Evolutionary conservation across 2,329 filamentous ascomycete species (phyloP).

Genomic region (Ophiocordyceps sinensis): DNA sequence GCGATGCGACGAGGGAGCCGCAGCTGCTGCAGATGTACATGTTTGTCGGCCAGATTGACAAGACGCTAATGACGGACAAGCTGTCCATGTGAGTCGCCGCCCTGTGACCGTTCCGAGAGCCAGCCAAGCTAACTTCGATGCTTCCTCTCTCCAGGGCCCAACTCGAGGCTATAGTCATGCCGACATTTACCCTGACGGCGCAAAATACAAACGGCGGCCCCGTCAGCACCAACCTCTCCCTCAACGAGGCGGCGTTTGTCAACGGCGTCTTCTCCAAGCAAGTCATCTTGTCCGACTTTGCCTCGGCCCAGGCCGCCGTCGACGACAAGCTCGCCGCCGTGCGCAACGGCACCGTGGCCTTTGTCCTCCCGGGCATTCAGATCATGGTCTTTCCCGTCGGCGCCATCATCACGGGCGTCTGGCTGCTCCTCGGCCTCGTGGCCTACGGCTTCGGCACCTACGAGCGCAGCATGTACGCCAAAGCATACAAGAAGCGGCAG

Average conservation of each 20-base stretch:
- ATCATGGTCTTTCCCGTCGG: slow-evolving; percentile 58
- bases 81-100: slow-evolving; percentile 43
- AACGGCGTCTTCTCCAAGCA: slow-evolving; percentile 53
- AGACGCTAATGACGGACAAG: slow-evolving; percentile 33
- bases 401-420: slow-evolving; percentile 48
- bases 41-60: slow-evolving; percentile 56
- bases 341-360: slow-evolving; percentile 40
- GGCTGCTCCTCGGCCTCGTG: slow-evolving; percentile 40
- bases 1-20: slow-evolving; percentile 10
- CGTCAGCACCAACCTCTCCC: slow-evolving; percentile 50
- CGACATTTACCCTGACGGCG: slow-evolving; percentile 52
- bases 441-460: slow-evolving; percentile 52
- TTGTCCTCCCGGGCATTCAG: slow-evolving; percentile 53
- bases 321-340: slow-evolving; percentile 29
- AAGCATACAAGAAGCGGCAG: slow-evolving; percentile 36
- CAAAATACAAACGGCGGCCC: slow-evolving; percentile 31
- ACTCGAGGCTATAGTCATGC: slow-evolving; percentile 51
- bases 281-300: slow-evolving; percentile 35
- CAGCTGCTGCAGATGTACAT: slow-evolving; percentile 46
- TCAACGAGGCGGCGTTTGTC: slow-evolving; percentile 57
- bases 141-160: slow-evolving; percentile 26
- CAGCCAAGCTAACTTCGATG: background rate
- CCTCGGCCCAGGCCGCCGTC: slow-evolving; percentile 34
- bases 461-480: slow-evolving; percentile 50
- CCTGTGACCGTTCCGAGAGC: background rate